Percentiles rank a stretch among this genome's conserved stretches.
These are phyloP conservation scores for Luffa aegyptiaca DNA, from an alignment of 306 rosid genomes.

Conservation along the genomic window DNA sequence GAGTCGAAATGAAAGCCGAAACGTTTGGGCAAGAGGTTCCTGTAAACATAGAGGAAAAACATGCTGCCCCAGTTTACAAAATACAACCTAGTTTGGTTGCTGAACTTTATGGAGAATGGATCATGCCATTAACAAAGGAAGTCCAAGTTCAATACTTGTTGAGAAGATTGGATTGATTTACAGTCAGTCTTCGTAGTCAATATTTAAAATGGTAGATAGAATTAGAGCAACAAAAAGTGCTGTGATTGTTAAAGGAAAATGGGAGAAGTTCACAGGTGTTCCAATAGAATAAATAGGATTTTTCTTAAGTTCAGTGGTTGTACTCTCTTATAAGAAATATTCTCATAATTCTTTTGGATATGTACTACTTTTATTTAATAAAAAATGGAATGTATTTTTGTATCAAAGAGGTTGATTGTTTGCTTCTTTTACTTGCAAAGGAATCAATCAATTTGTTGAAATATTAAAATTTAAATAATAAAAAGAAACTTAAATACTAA, in stretches of 20 bases:
- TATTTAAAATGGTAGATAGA: neutral
- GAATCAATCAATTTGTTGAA: neutral
- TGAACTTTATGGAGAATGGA: conserved; percentile 78
- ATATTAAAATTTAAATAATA: neutral
- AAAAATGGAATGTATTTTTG: neutral
- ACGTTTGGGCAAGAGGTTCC: conserved; percentile 72
- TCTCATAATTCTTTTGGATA: neutral
- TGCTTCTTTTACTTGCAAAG: neutral
- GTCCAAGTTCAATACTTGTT: conserved; percentile 81
- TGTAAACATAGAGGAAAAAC: conserved; percentile 27
- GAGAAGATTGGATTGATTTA: conserved; percentile 66
- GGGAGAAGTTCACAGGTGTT: neutral
- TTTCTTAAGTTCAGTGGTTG: neutral
- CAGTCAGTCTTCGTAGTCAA: neutral
- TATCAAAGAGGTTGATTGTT: neutral
- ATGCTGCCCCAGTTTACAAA: conserved; percentile 51
- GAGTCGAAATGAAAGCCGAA: conserved; percentile 72
- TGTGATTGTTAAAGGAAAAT: neutral
- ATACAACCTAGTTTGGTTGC: conserved; percentile 72
- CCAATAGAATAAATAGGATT: neutral
- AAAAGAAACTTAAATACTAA: neutral
- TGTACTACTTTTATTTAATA: neutral
- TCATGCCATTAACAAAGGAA: conserved; percentile 96
- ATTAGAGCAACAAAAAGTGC: neutral
- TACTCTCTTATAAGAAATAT: neutral